These are phyloP conservation scores for Scorias spongiosa DNA, from an alignment of 2,329 filamentous ascomycete species.

Conservation along the genomic window DNA sequence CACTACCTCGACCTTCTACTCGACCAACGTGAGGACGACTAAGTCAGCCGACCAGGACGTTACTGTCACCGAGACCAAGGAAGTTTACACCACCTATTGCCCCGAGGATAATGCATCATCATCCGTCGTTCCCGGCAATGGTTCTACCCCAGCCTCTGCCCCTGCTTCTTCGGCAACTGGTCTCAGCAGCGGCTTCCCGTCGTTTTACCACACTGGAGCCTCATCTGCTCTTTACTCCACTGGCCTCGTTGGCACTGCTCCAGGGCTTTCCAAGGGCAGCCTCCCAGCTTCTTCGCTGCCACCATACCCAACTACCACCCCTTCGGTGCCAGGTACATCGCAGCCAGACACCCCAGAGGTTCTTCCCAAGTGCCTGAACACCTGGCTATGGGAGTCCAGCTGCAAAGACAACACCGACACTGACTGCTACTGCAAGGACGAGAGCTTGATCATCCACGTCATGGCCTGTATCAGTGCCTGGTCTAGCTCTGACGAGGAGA, in stretches of 20 bases:
- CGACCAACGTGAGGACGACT: slow-evolving; percentile 4
- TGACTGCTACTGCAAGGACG: slow-evolving; percentile 73
- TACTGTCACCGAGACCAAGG: slow-evolving; percentile 22
- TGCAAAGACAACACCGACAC: slow-evolving; percentile 76
- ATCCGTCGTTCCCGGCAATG: not conserved
- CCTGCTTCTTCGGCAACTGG: not conserved
- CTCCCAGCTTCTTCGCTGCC: not conserved
- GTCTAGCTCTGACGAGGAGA: slow-evolving; percentile 49
- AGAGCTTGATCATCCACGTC: slow-evolving; percentile 61
- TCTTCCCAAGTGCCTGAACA: slow-evolving; percentile 81
- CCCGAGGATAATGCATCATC: slow-evolving; percentile 13
- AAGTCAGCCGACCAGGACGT: slow-evolving; percentile 2
- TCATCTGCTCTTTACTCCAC: not conserved
- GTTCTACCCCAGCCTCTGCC: not conserved
- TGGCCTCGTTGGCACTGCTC: not conserved
- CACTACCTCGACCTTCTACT: slow-evolving; percentile 8
- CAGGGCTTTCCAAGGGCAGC: not conserved
- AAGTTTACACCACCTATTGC: slow-evolving; percentile 27
- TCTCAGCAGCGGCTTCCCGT: not conserved
- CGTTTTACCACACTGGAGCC: not conserved
- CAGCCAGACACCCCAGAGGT: slow-evolving; percentile 44
- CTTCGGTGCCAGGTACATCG: slow-evolving; percentile 4
- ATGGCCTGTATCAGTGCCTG: slow-evolving; percentile 70
- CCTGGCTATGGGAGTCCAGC: slow-evolving; percentile 59
- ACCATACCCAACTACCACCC: not conserved